phyloP scores from a whole-genome alignment of 306 rosid genomes.

The Prunus salicina region DNA sequence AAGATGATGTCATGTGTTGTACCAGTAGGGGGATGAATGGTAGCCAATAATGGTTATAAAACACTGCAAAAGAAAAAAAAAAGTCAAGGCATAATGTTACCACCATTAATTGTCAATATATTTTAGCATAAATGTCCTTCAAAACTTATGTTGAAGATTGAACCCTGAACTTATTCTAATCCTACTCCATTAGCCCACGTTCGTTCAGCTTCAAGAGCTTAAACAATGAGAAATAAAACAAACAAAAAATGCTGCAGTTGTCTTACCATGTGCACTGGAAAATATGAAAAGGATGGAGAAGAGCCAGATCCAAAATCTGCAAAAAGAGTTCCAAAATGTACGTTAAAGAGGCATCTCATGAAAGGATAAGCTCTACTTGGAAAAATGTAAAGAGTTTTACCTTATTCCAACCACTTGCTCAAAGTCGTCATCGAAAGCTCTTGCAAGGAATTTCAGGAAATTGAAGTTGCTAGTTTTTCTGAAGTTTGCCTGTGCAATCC shows the following conservation, averaged over 20 bases:
- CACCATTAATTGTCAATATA: too few relatives aligned
- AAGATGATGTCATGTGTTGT: not conserved
- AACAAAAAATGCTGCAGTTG: too few relatives aligned
- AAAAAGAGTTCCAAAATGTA: constrained; percentile 1
- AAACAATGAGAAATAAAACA: too few relatives aligned
- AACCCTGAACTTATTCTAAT: too few relatives aligned
- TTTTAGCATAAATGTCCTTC: not conserved
- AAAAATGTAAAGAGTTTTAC: constrained; percentile 16
- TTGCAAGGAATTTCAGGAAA: constrained; percentile 54
- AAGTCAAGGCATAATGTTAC: not conserved
- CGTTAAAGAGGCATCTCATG: not conserved
- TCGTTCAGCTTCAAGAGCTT: too few relatives aligned
- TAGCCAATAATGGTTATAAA: constrained; percentile 62
- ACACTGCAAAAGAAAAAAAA: constrained; percentile 40
- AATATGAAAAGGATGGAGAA: constrained; percentile 53
- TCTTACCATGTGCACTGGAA: constrained; percentile 55
- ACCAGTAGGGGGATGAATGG: constrained; percentile 74
- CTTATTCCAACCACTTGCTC: constrained; percentile 57
- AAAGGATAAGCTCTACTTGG: too few relatives aligned
- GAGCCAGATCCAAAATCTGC: constrained; percentile 70
- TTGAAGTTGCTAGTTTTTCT: constrained; percentile 46
- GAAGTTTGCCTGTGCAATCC: constrained; percentile 46
- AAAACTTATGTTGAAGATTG: too few relatives aligned
- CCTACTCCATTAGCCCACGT: too few relatives aligned
- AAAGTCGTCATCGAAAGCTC: constrained; percentile 65